Base-by-base conservation (phyloP, 345 rosid species). In the Hibiscus trionum region DNA sequence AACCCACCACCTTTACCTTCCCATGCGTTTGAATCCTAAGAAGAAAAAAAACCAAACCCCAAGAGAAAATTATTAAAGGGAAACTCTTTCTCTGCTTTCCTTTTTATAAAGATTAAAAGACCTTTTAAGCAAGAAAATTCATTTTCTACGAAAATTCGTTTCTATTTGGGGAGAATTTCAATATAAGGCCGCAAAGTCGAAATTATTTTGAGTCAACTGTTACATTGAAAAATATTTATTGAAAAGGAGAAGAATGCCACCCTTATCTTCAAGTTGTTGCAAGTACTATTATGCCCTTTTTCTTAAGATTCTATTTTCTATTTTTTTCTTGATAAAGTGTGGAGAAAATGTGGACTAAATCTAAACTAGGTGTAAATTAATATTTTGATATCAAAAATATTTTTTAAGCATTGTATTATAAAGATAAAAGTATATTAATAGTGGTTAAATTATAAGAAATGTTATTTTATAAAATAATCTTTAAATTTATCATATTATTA, bases 61-160 rank as follows among this genome's bases (percentile, higher is more conserved):
- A 17, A 49, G 21, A 44, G 63, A 71, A 33, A 11, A 33, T 16
- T 16, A 12, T 4, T 42, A 39, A 42, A 42, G 66, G 39, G 21
- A 8, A 71, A 71, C 42, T 58, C 73, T 15, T 16, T 11, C 7
- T 27, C 56, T 44, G 63, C 76, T 19, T 47, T 57, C 73, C 7
- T 26, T 58, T 44, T 44, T 50, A 4, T 42, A 56, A 35, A 35
- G 47, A 44, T 44, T 44, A 44, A 44, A 44, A 9, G 3, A 37
- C 14, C 49, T 64, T 64, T 4, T 19, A 64, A 39, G 29, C 68
- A 19, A 64, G 52, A 19, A 39, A 64, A 64, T 11, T 64, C 44
- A 46, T 14, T 14, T 14, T 50, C 66, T 14, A 19, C 57, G 66
- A 46, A 59, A 71, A 59, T 71, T 71, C 74, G 74, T 59, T 26